Percentiles rank a stretch among this genome's conserved stretches.
Evolutionary conservation across 139 green algal species (phyloP).

Genomic region (Chlamydomonas urium): DNA sequence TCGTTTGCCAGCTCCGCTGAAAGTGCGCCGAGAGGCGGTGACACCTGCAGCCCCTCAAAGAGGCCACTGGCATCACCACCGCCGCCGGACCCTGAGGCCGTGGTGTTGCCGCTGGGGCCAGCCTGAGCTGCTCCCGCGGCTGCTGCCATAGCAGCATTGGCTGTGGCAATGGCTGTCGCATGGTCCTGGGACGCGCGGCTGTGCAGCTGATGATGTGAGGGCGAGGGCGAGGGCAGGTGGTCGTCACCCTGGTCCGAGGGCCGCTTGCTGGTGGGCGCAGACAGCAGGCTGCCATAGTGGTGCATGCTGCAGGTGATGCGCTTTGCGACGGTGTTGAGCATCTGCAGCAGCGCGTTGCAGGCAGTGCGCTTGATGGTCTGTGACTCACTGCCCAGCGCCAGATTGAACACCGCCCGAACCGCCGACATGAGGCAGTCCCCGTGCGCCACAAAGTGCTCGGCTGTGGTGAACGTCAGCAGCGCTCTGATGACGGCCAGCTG

Average conservation of each 20-base stretch:
- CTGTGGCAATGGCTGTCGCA: too few species aligned
- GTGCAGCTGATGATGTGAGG: too few species aligned
- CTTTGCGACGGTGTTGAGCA: conserved; percentile 85
- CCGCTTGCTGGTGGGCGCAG: not conserved
- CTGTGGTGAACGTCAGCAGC: conserved; percentile 78
- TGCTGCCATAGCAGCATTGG: too few species aligned
- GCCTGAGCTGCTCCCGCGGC: too few species aligned
- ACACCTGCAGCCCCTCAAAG: too few species aligned
- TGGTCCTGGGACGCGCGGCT: too few species aligned
- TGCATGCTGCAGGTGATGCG: conserved; percentile 55
- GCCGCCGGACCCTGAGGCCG: too few species aligned
- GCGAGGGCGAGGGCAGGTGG: too few species aligned
- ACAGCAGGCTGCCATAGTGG: conserved; percentile 3
- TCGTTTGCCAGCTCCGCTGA: conserved; percentile 15
- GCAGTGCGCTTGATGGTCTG: conserved; percentile 71
- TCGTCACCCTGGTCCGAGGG: not conserved
- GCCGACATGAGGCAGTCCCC: conserved; percentile 79
- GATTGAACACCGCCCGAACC: conserved; percentile 81
- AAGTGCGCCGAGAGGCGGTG: too few species aligned
- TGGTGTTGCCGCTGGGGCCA: too few species aligned
- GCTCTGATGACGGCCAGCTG: conserved; percentile 77
- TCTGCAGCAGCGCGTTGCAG: conserved; percentile 77
- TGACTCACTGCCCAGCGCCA: conserved; percentile 72
- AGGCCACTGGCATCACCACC: too few species aligned
- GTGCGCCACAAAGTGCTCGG: conserved; percentile 86